Percentiles rank a stretch among this genome's conserved stretches.
Evolutionary conservation across 2,329 filamentous ascomycete genomes (phyloP).

Genomic region (Venturia effusa): DNA sequence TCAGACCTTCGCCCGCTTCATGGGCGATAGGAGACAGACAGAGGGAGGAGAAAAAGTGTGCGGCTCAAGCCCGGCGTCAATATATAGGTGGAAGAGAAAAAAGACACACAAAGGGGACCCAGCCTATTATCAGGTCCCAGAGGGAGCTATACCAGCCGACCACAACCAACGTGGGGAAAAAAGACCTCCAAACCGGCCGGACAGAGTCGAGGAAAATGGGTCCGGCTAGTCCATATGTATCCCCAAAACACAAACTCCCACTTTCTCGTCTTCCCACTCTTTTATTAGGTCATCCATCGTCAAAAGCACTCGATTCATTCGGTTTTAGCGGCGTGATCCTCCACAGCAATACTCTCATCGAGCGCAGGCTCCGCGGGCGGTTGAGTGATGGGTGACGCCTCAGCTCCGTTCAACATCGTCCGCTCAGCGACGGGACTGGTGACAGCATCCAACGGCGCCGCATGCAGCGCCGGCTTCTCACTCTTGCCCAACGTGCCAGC

Average conservation of each 20-base stretch:
- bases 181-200: no score
- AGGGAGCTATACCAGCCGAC: no score
- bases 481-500: conserved; percentile 44
- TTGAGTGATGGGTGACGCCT: not conserved
- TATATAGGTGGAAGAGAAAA: no score
- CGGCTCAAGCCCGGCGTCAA: no score
- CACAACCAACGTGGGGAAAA: no score
- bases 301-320: not conserved
- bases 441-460: conserved; percentile 70
- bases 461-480: conserved; percentile 73
- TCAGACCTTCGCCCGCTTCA: no score
- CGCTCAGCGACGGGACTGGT: not conserved
- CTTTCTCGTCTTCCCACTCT: not conserved
- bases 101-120: no score
- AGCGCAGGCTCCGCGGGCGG: not conserved
- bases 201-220: no score
- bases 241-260: not conserved
- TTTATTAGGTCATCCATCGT: not conserved
- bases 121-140: no score
- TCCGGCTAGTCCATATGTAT: no score
- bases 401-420: not conserved
- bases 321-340: not conserved
- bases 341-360: not conserved
- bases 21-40: no score
- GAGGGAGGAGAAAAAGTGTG: no score